These are phyloP conservation scores for Alternaria tenuissima DNA, from an alignment of 2,329 filamentous ascomycete species.

Conservation along the genomic window DNA sequence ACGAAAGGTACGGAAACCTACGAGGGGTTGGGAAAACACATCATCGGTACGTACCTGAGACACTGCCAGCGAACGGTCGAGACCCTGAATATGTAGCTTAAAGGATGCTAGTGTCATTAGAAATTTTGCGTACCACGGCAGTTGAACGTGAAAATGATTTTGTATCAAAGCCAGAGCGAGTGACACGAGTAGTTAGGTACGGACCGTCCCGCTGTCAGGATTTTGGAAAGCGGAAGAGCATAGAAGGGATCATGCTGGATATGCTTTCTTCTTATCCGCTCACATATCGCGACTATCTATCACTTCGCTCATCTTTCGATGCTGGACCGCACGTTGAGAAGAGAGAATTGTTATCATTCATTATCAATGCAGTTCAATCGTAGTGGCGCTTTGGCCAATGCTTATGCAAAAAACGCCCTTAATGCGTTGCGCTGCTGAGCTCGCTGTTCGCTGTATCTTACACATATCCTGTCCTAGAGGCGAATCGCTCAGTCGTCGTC, in stretches of 20 bases:
- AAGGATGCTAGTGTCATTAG: background rate
- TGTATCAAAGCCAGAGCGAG: background rate
- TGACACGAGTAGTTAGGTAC: conserved; percentile 1
- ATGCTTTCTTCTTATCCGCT: background rate
- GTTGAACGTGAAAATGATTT: background rate
- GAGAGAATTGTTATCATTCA: conserved; percentile 8
- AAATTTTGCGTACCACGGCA: background rate
- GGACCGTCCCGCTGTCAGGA: conserved; percentile 16
- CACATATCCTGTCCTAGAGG: conserved; percentile 17
- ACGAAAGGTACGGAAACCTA: background rate
- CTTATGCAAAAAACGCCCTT: conserved; percentile 17
- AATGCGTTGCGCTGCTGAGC: conserved; percentile 18
- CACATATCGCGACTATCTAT: background rate
- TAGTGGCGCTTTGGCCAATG: conserved; percentile 3
- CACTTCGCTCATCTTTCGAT: background rate
- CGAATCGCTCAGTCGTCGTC: conserved; percentile 40
- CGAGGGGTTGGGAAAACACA: conserved; percentile 1
- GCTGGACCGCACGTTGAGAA: background rate
- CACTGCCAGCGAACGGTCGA: background rate
- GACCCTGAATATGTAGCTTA: background rate
- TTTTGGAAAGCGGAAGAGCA: background rate
- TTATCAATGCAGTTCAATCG: conserved; percentile 7
- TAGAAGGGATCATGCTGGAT: conserved; percentile 19
- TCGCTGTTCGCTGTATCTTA: conserved; percentile 6
- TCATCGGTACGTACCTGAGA: background rate